Percentiles rank a stretch among this genome's conserved stretches.
These are phyloP conservation scores for Suillus subalutaceus DNA, from an alignment of 768 basidiomycete genomes.

Conservation along the genomic window DNA sequence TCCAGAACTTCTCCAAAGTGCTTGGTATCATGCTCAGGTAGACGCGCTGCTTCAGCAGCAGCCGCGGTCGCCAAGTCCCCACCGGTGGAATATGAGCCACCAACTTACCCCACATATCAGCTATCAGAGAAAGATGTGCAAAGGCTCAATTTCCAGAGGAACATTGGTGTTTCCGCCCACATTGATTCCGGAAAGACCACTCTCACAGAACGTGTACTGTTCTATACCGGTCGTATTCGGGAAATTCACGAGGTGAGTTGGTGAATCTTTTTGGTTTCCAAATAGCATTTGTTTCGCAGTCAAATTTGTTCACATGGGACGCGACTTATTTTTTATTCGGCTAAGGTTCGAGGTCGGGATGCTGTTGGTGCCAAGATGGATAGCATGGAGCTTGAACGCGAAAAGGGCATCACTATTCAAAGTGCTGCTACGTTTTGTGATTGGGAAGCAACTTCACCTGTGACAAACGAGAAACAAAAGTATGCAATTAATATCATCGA, in stretches of 20 bases:
- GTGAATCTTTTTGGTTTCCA: background rate
- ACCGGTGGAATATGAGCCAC: slow-evolving; percentile 14
- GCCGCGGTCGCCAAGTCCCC: slow-evolving; percentile 38
- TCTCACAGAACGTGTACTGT: slow-evolving; percentile 92
- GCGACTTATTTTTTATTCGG: background rate
- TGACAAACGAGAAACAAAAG: slow-evolving; percentile 68
- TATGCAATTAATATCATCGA: slow-evolving; percentile 98
- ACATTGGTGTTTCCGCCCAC: slow-evolving; percentile 95
- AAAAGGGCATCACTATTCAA: slow-evolving; percentile 99
- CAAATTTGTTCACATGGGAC: slow-evolving; percentile 9
- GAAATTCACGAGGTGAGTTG: slow-evolving; percentile 92
- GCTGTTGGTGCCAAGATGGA: slow-evolving; percentile 99
- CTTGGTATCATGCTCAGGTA: slow-evolving; percentile 12
- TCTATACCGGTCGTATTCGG: slow-evolving; percentile 92
- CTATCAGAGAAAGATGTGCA: slow-evolving; percentile 67
- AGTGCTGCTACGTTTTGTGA: slow-evolving; percentile 98
- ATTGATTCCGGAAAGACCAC: slow-evolving; percentile 99
- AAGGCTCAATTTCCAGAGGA: slow-evolving; percentile 78
- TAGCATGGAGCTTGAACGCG: slow-evolving; percentile 97
- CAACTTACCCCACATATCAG: slow-evolving; percentile 40
- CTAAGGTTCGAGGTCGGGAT: slow-evolving; percentile 88
- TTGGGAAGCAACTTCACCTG: slow-evolving; percentile 76
- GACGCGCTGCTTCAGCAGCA: slow-evolving; percentile 48
- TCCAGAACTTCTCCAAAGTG: slow-evolving; percentile 7
- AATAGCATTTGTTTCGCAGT: background rate